Evolutionary conservation across 331 rosid species (phyloP), one percentile per base, ranked within the genome.

Genomic region (Erythrophleum ivorense): DNA sequence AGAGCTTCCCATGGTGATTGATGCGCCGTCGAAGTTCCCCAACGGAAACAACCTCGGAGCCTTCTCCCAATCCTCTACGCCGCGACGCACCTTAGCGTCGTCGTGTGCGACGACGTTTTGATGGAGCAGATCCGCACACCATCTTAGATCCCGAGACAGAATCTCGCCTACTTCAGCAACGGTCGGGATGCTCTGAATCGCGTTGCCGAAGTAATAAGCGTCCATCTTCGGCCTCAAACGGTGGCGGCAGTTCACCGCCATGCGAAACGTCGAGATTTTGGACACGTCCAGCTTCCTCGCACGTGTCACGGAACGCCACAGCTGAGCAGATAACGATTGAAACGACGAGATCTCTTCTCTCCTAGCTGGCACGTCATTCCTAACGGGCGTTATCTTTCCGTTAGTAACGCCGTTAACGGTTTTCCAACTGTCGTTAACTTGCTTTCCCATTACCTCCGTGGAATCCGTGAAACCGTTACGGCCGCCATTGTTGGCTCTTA

Each of bases 211-310:
- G 82, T 95, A 95, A 80, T 89, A 83, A n/a, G 94, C 63, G 36
- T 93, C 93, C 89, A 95, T 80, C 85, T 79, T 85, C 7, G 98
- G 98, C 41, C 81, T 73, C 38, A 93, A 75, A 1, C 98, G 83
- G 84, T 91, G 98, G 31, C 98, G 97, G 83, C 97, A 95, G 81
- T 95, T 95, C 77, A 95, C 98, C 0, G 98, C 98, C 95, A 95
- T 95, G 0, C 98, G 88, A 62, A 95, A 93, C 84, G 98, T 95
- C 87, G 97, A 90, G 85, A 85, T 83, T 84, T 90, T 92, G 0
- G 83, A 0, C 0, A 40, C 43, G 3, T 85, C 88, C 10, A 95
- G 50, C 6, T 84, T 89, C 79, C 98, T 85, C 9, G 87, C 97
- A 58, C 97, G 97, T 50, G 97, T 95, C 79, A 95, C 97, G 1